A percentile compares a stretch with the other conserved stretches of the same genome.
Conservation (phyloP, 345 rosid genomes). For the Gossypium stocksii region DNA sequence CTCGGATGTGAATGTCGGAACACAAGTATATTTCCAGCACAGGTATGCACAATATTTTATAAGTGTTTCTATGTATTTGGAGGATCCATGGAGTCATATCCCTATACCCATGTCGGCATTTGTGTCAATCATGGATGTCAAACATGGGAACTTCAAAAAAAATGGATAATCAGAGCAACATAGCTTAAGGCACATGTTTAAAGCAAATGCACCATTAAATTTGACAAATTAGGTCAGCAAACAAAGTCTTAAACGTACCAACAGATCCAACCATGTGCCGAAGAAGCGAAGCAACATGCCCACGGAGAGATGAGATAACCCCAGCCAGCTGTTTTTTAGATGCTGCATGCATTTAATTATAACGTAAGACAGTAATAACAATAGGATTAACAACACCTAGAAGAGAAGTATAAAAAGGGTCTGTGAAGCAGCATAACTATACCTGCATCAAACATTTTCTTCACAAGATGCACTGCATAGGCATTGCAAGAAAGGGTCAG, state of each 20-base stretch:
- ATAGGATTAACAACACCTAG: background rate
- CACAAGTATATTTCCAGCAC: background rate
- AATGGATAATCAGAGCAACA: background rate
- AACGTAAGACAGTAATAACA: background rate
- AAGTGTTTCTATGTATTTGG: background rate
- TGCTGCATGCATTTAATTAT: slow-evolving; percentile 39
- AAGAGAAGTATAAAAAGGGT: background rate
- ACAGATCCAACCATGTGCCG: slow-evolving; percentile 90
- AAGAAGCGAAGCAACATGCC: slow-evolving; percentile 73
- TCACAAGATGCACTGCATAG: slow-evolving; percentile 69
- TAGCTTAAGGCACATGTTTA: background rate
- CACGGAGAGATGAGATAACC: slow-evolving; percentile 69
- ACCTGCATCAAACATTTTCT: slow-evolving; percentile 87
- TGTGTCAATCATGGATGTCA: background rate
- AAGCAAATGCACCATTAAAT: background rate
- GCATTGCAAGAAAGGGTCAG: slow-evolving; percentile 57
- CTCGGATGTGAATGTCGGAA: background rate
- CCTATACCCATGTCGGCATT: background rate
- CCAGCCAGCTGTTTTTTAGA: slow-evolving; percentile 69
- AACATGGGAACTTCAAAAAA: background rate
- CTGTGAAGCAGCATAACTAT: slow-evolving; percentile 13
- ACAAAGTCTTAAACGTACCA: slow-evolving; percentile 44
- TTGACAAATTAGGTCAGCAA: background rate
- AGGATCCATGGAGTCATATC: background rate
- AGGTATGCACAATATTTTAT: background rate